Percentiles rank a stretch among this genome's conserved stretches.
These are phyloP conservation scores for Plasmodium sp. DNA, from an alignment of 169 alveolate genomes.

Conservation along the genomic window DNA sequence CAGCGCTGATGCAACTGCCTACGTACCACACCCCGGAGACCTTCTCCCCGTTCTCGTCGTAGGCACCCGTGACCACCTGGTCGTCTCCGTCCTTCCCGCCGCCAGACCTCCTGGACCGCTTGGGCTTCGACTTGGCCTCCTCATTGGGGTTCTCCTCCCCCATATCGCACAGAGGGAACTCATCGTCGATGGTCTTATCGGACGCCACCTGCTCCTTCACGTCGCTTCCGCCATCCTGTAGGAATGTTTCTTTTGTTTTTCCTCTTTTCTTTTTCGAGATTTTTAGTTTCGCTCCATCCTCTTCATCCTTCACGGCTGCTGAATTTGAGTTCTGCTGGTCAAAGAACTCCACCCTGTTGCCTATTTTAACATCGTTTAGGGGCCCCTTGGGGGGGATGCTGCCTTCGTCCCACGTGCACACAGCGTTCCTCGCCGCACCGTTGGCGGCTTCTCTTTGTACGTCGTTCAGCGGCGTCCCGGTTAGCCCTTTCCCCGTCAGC, in stretches of 20 bases:
- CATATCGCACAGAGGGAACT: background rate
- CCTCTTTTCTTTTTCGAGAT: conserved; percentile 38
- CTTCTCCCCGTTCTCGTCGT: conserved; percentile 67
- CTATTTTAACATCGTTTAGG: background rate
- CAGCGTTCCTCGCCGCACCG: background rate
- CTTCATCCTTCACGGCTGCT: background rate
- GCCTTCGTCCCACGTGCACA: background rate
- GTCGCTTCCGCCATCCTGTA: background rate
- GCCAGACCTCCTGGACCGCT: background rate
- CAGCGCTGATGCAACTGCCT: no score
- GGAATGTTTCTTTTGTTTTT: conserved; percentile 11
- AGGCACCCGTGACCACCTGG: conserved; percentile 62
- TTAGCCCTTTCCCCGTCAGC: background rate
- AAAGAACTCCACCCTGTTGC: background rate
- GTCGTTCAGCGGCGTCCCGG: background rate
- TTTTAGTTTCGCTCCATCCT: background rate
- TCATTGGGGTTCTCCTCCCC: background rate
- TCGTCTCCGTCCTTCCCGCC: conserved; percentile 21
- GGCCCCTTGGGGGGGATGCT: background rate
- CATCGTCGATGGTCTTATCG: background rate
- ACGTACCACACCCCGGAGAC: conserved; percentile 70
- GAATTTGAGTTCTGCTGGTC: background rate
- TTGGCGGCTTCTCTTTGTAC: background rate
- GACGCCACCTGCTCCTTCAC: background rate
- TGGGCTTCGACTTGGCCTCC: background rate